Evolutionary conservation across 2,329 filamentous ascomycete species (phyloP).

Genomic region (Dactylellina cionopaga): DNA sequence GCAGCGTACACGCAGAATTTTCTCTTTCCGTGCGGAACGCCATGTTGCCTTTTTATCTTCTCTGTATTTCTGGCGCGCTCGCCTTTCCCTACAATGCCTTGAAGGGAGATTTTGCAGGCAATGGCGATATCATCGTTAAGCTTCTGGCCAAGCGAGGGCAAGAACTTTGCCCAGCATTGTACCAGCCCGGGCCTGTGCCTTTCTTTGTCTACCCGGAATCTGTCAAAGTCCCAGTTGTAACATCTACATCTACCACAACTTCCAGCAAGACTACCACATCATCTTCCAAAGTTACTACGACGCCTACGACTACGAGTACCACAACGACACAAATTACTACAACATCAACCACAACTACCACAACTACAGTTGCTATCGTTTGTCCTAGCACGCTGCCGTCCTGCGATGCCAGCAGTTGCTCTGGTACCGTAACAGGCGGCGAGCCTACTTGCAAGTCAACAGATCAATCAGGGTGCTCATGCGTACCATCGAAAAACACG

Average conservation of each 20-base stretch:
- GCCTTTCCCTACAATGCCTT: too few species aligned
- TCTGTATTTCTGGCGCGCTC: too few species aligned
- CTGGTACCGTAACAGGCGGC: conserved; percentile 12
- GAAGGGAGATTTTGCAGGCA: too few species aligned
- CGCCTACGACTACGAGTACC: neutral
- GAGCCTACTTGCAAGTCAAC: conserved; percentile 32
- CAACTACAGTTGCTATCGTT: neutral
- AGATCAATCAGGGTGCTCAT: conserved; percentile 7
- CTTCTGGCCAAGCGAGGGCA: neutral
- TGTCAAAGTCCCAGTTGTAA: neutral
- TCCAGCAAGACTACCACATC: neutral
- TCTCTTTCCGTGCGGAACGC: too few species aligned
- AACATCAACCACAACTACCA: conserved; percentile 1
- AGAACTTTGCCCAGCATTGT: conserved; percentile 11
- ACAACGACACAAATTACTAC: neutral
- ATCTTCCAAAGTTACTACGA: neutral
- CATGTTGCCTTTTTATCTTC: too few species aligned
- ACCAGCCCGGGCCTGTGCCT: neutral
- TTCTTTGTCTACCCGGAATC: conserved; percentile 17
- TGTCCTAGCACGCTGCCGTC: conserved; percentile 8
- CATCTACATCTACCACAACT: neutral
- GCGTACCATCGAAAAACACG: conserved; percentile 21
- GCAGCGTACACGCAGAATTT: too few species aligned
- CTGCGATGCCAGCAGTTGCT: conserved; percentile 16
- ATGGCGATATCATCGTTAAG: too few species aligned